Conservation (phyloP, 129 eudicot genomes). For the Gnaphalium uliginosum region DNA sequence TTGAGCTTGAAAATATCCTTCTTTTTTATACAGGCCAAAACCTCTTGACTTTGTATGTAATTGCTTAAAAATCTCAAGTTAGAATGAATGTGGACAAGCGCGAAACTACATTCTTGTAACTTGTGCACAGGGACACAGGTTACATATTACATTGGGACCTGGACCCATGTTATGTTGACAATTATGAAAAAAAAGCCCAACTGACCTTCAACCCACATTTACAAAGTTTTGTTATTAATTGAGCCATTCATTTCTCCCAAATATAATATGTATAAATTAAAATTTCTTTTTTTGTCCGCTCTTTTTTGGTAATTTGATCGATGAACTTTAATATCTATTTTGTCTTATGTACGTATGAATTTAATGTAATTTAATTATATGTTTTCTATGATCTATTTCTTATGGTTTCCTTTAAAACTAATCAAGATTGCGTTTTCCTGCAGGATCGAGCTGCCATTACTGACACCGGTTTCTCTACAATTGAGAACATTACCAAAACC, state of each 20-base stretch:
- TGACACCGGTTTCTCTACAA: constrained; percentile 44
- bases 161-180: too few species aligned
- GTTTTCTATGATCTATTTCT: not conserved
- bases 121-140: too few species aligned
- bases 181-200: too few species aligned
- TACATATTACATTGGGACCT: too few species aligned
- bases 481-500: constrained; percentile 49
- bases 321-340: not conserved
- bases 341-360: not conserved
- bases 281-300: too few species aligned
- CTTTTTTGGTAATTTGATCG: not conserved
- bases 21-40: too few species aligned
- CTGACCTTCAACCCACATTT: too few species aligned
- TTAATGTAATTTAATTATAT: not conserved
- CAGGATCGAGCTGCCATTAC: constrained; percentile 69
- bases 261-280: too few species aligned
- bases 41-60: not conserved
- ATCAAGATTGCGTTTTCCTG: constrained; percentile 7
- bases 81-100: too few species aligned
- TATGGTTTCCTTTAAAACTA: not conserved
- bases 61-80: not conserved
- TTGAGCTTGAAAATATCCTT: not conserved
- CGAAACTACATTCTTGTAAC: too few species aligned
- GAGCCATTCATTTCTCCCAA: too few species aligned
- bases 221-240: too few species aligned